Percentiles rank a stretch among this genome's conserved stretches.
Evolutionary conservation across 225 moss, liverwort and hornwort species (phyloP).

Genomic region (Asterella californica): DNA sequence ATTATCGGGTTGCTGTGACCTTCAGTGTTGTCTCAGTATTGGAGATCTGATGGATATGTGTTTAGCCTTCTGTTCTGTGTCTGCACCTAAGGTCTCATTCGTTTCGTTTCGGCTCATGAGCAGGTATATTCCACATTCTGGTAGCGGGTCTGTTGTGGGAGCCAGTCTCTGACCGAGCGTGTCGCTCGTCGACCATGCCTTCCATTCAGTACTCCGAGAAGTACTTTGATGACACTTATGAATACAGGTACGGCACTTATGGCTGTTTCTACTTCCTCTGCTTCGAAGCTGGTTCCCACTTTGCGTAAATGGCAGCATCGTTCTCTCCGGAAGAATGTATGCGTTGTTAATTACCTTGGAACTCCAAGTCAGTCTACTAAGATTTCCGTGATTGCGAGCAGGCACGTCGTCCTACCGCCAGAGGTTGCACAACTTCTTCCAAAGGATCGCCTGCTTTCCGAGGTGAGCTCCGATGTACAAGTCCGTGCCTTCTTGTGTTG

Average conservation of each 20-base stretch:
- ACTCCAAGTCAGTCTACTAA: background rate
- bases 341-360: background rate
- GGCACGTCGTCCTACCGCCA: slow-evolving; percentile 44
- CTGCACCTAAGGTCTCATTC: background rate
- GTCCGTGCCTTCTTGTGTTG: background rate
- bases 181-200: slow-evolving; percentile 26
- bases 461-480: slow-evolving; percentile 25
- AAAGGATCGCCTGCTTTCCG: slow-evolving; percentile 38
- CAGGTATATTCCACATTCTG: background rate
- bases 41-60: background rate
- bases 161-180: background rate
- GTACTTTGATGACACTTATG: slow-evolving; percentile 48
- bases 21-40: background rate
- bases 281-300: background rate
- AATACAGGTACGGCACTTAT: slow-evolving; percentile 30
- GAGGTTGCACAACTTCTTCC: slow-evolving; percentile 40
- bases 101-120: background rate
- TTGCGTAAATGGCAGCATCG: no score
- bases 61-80: background rate
- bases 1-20: background rate
- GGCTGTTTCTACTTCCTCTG: background rate
- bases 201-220: slow-evolving; percentile 54
- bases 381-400: background rate
- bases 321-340: background rate
- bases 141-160: background rate